These are phyloP conservation scores for Neurospora sp. DNA, from an alignment of 2,329 filamentous ascomycete species.

Conservation along the genomic window DNA sequence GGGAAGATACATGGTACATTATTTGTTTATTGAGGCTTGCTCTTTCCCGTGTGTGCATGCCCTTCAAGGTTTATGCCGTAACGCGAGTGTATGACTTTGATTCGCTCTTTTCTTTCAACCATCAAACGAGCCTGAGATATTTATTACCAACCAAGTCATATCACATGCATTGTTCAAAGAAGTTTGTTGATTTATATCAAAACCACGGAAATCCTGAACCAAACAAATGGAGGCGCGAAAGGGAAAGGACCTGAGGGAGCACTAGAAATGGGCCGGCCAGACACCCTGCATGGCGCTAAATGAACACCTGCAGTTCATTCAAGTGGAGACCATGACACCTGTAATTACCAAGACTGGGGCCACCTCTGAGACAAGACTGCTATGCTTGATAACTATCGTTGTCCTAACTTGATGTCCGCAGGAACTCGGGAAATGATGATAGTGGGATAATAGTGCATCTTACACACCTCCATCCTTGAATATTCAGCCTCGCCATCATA, in stretches of 20 bases:
- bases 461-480: not conserved
- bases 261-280: not conserved
- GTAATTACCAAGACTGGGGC: not conserved
- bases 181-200: not conserved
- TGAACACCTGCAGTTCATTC: not conserved
- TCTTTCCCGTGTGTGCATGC: not conserved
- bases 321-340: not conserved
- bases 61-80: not conserved
- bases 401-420: rapidly evolving
- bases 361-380: not conserved
- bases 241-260: not conserved
- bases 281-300: not conserved
- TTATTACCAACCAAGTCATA: not conserved
- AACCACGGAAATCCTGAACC: not conserved
- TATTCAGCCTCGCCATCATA: not conserved
- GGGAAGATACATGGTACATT: not conserved
- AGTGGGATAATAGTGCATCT: not conserved
- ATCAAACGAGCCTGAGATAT: not conserved
- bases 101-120: not conserved
- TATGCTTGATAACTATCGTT: not conserved
- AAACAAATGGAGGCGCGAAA: not conserved
- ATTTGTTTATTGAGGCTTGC: not conserved
- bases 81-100: not conserved
- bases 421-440: rapidly evolving
- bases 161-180: not conserved